Base-by-base conservation (phyloP, 2,329 filamentous ascomycete genomes). In the Mycosphaerella arachidis region DNA sequence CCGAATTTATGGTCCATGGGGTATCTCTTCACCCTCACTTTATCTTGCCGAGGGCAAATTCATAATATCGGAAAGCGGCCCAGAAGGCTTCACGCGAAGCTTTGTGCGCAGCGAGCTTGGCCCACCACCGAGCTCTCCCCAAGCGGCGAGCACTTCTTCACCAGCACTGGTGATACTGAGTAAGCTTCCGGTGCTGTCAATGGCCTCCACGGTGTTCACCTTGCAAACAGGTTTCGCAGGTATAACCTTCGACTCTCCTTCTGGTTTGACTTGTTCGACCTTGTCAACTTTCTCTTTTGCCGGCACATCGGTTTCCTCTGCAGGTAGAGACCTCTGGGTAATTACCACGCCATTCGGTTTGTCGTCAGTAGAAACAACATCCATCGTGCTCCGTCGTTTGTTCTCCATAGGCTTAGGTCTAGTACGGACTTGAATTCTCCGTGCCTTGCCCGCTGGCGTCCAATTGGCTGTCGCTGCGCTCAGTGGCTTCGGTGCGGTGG, bases 141-240 rank as follows among this genome's bases (percentile, higher is more conserved):
- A 80, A 16, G 78, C 78, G 57, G 76, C 76, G 30, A 79, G 66
- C 7, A 80, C 75, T 62, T 80, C 78, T 33, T 79, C 77, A 46
- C 75, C 76, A 4, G 78, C 76, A 59, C 76, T 78, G 51, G 71
- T 70, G 50, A 66, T 64, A 52, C 67, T 67, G 16, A 66, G 48
- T 50, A 73, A 56, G 55, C 65, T 70, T 18, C 62, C 59, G 30
- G 59, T 30, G 18, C 55, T 31, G 24, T 63, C 58, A 20, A 60
- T 45, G 18, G 55, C 43, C 29, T 66, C 57, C 37, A 62, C 56
- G 16, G 61, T 63, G 45, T 62, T 59, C n/a, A 63, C 51, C 35
- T 54, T 43, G 8, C 40, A 60, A 57, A 24, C 59, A 43, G 20
- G 58, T 3, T 24, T 53, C 30, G 20, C 55, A 43, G 50, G 2